Base-by-base conservation (phyloP, 805 yeast genomes). In the Pichia gijzeniarum region DNA sequence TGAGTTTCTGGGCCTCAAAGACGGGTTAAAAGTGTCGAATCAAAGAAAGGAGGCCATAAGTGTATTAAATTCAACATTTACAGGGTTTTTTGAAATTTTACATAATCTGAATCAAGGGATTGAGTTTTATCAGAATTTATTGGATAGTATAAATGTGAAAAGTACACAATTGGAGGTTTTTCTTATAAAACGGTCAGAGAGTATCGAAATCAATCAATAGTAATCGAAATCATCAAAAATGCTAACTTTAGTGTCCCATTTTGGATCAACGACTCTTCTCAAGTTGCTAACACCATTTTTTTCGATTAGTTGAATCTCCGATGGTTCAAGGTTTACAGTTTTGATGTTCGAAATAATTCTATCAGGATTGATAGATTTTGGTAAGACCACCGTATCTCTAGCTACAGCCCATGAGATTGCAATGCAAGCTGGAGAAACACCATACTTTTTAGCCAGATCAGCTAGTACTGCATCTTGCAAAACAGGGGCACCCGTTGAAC, bases 121-220 rank as follows among this genome's bases (percentile, higher is more conserved):
- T 0, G 71, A 72, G 44, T 89, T 89, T 58, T 90, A 90, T 64
- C 70, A 70, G 33, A 83, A 80, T 43, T 75, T 86, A n/a, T n/a
- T 33, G 5, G 48, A 34, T 6, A 45, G 41, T 41, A 12, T 45
- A 16, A 30, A 64, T 72, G 27, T 61, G 60, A 8, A 74, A 27
- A 16, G 14, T 7, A 21, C 5, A n/a, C 42, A 32, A 27, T 21
- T 45, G 5, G 22, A 36, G 2, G 25, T 17, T 3, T 43, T 43
- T 30, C 4, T 44, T 7, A 9, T 2, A 2, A 44, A 44, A 17
- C 40, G 43, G 7, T 25, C 28, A 25, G 28, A 25, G 10, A 25
- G 28, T 25, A 25, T 25, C 10, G 6, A 10, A n/a, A 25, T 25
- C 6, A 10, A 25, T 25, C 16, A 41, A 25, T 19, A 41, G 21